Evolutionary conservation across 768 basidiomycete genomes (phyloP).

Genomic region (Termitomyces sp.): DNA sequence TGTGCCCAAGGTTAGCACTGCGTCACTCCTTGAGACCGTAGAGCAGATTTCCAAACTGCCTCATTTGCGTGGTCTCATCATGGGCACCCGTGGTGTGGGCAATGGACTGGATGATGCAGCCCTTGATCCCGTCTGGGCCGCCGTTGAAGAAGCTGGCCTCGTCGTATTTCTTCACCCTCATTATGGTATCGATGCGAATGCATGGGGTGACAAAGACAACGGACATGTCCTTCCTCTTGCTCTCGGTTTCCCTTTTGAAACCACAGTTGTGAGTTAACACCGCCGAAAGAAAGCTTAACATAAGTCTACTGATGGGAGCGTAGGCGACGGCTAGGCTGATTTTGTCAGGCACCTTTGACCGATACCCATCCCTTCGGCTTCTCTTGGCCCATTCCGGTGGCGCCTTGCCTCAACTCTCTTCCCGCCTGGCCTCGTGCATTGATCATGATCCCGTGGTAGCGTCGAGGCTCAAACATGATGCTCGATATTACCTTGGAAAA

Average conservation of each 20-base stretch:
- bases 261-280: constrained; percentile 62
- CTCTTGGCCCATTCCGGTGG: constrained; percentile 88
- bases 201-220: constrained; percentile 73
- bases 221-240: constrained; percentile 87
- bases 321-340: constrained; percentile 76
- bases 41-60: constrained; percentile 58
- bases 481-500: constrained; percentile 76
- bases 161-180: constrained; percentile 86
- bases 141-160: constrained; percentile 61
- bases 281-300: neutral
- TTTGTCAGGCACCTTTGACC: constrained; percentile 75
- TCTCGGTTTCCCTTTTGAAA: constrained; percentile 88
- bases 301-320: constrained; percentile 4
- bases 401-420: constrained; percentile 77
- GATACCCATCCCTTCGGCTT: constrained; percentile 67
- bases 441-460: constrained; percentile 80
- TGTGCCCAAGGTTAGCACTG: constrained; percentile 55
- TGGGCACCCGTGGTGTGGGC: constrained; percentile 77
- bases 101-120: constrained; percentile 75
- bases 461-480: constrained; percentile 71
- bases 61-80: constrained; percentile 71
- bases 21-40: constrained; percentile 57
- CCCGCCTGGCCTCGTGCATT: constrained; percentile 80
- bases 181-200: constrained; percentile 71
- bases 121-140: constrained; percentile 80